Base-by-base conservation (phyloP, 345 rosid species). In the Moricandia arvensis region DNA sequence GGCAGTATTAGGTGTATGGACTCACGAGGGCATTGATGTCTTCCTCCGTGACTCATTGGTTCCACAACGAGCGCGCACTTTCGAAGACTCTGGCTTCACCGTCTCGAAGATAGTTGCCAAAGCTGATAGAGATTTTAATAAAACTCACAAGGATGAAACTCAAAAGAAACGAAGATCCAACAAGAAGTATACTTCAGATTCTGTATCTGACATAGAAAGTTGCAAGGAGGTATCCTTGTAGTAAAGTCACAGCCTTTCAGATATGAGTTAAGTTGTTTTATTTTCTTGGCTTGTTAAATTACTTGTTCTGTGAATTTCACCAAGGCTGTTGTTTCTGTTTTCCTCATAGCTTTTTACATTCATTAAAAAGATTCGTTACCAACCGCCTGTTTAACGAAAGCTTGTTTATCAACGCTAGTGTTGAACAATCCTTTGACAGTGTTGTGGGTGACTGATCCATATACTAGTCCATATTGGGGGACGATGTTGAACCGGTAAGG, bases 41-140 rank as follows among this genome's bases (percentile, higher is more conserved):
- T 75, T 89, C 45, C 81, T 86, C 31, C 87, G 97, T 24, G 90
- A 87, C 79, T 81, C 97, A 15, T 63, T 92, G 71, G 81, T 92
- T 76, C 89, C 97, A 16, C 78, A 80, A 78, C 84, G 97, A 66
- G 86, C 97, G 7, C 80, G 79, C 64, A 63, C 64, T 71, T 95
- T 95, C 30, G 96, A 95, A 84, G 90, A 86, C 68, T 83, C 87
- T 5, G 97, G 99, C 27, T 95, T 92, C 83, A 87, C 93, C 0
- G 93, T 89, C 70, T 95, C 99, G 17, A 90, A 88, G 74, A 86
- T 95, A 2, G 97, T 95, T 47, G 85, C 99, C 7, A 85, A 82
- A 75, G 97, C 97, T 26, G 99, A 95, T 83, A 85, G 89, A 79
- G 66, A 76, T 37, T 77, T 72, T 63, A 88, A 83, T 35, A 91